Evolutionary conservation across 1,139 yeast species (phyloP).

Genomic region (Candida albicans): DNA sequence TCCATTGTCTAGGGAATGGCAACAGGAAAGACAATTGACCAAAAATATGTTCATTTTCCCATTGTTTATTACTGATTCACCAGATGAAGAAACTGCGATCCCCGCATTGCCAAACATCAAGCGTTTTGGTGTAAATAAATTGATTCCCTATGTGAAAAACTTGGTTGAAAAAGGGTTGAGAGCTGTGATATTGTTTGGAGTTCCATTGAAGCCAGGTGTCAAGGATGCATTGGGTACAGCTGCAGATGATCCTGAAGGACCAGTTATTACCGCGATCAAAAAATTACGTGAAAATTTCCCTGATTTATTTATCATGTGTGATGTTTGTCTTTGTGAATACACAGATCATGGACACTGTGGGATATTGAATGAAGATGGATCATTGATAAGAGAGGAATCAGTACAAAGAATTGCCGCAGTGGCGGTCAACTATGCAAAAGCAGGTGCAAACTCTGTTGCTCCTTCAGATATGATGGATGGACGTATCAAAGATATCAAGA

Average conservation of each 20-base stretch:
- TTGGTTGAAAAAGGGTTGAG: slow-evolving; percentile 80
- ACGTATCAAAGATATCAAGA: slow-evolving; percentile 82
- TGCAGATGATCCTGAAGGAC: slow-evolving; percentile 97
- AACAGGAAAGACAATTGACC: slow-evolving; percentile 74
- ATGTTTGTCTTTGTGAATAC: slow-evolving; percentile 95
- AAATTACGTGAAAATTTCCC: slow-evolving; percentile 68
- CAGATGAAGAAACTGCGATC: slow-evolving; percentile 76
- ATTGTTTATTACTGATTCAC: slow-evolving; percentile 75
- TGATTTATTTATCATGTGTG: slow-evolving; percentile 82
- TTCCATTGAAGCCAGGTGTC: slow-evolving; percentile 68
- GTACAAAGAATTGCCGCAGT: slow-evolving; percentile 89
- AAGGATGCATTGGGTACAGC: slow-evolving; percentile 84
- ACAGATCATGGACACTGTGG: slow-evolving; percentile 99
- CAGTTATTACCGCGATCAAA: slow-evolving; percentile 80
- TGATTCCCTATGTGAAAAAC: slow-evolving; percentile 67
- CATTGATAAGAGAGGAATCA: slow-evolving; percentile 71
- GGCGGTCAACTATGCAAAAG: slow-evolving; percentile 91
- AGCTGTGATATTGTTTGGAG: slow-evolving; percentile 90
- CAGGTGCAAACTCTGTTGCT: slow-evolving; percentile 95
- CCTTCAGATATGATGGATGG: slow-evolving; percentile 99
- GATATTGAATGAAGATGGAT: slow-evolving; percentile 78
- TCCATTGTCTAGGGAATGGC: slow-evolving; percentile 90
- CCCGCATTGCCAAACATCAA: slow-evolving; percentile 84
- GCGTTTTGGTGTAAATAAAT: slow-evolving; percentile 79
- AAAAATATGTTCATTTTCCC: slow-evolving; percentile 95